A percentile compares a stretch with the other conserved stretches of the same genome.
Evolutionary conservation across 208 protist genomes (phyloP).

Genomic region (Pavlovales sp.): DNA sequence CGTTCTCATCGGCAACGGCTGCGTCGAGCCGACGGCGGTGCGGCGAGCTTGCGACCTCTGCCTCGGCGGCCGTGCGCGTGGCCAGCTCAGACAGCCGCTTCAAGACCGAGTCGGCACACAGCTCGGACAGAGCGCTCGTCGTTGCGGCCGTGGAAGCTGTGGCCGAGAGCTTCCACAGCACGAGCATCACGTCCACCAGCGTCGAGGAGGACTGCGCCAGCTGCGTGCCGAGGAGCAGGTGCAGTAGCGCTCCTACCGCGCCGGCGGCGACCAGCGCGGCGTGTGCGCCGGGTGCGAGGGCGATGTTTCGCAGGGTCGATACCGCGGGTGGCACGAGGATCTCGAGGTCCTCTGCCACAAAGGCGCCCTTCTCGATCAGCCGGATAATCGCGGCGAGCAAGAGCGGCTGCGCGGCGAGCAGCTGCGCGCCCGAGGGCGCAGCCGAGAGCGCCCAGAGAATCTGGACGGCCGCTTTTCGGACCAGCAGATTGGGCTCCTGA

Average conservation of each 20-base stretch:
- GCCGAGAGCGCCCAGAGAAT: background rate
- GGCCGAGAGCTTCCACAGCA: background rate
- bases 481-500: background rate
- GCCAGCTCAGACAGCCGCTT: too few species aligned
- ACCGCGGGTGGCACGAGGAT: background rate
- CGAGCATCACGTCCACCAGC: background rate
- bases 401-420: background rate
- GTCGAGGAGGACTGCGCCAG: too few species aligned
- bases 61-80: too few species aligned
- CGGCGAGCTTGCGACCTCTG: too few species aligned
- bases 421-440: too few species aligned
- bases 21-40: too few species aligned
- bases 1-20: background rate
- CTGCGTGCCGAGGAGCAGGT: too few species aligned
- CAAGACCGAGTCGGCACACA: too few species aligned
- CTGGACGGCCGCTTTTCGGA: background rate
- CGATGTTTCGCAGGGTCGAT: background rate
- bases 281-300: too few species aligned
- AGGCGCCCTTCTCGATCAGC: background rate
- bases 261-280: background rate
- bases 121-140: too few species aligned
- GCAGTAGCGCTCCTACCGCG: background rate
- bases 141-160: too few species aligned
- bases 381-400: background rate
- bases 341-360: background rate